Evolutionary conservation across 306 rosid species (phyloP), one percentile per base, ranked within the genome.

Genomic region (Begonia fuchsioides): DNA sequence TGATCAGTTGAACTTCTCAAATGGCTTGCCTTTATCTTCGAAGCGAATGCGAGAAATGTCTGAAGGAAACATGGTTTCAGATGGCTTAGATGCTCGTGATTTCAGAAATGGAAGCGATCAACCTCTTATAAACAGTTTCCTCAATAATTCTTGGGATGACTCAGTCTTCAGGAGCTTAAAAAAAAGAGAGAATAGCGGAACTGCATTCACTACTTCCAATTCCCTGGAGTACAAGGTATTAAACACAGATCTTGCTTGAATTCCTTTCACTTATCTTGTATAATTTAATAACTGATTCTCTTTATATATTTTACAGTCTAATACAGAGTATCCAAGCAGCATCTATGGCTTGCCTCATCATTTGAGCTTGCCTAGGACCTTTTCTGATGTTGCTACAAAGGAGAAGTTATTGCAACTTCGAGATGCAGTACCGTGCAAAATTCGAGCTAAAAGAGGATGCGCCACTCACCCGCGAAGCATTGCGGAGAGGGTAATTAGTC

Each of bases 401-500:
- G 85, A 87, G 51, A 87, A 69, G 66, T 55, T 63, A 32, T 68
- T 80, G 47, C 80, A 74, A 20, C 50, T 72, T 61, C 81, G 80
- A 70, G 85, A 67, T 38, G 64, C 85, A 3, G 76, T 73, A 52
- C 94, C 82, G 53, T 79, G 86, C 59, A 81, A 83, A 74, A 67
- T 63, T 61, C 72, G 96, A 46, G 96, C 96, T 19, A 87, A 87
- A 71, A 58, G 96, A 72, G 96, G 96, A 52, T 87, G 69, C 12
- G 96, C 96, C 51, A 87, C 96, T 44, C 96, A 87, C 56, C 96
- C 96, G 2, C 74, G 96, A 65, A 87, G 94, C 81, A 83, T 87
- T 57, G 96, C 96, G 18, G 96, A 87, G 68, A 72, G 96, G 86
- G 96, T 59, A 54, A 39, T 15, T 43, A 12, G 32, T 62, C 38